Conservation (phyloP, 2,329 filamentous ascomycete genomes). For the Colletotrichum australisinense region DNA sequence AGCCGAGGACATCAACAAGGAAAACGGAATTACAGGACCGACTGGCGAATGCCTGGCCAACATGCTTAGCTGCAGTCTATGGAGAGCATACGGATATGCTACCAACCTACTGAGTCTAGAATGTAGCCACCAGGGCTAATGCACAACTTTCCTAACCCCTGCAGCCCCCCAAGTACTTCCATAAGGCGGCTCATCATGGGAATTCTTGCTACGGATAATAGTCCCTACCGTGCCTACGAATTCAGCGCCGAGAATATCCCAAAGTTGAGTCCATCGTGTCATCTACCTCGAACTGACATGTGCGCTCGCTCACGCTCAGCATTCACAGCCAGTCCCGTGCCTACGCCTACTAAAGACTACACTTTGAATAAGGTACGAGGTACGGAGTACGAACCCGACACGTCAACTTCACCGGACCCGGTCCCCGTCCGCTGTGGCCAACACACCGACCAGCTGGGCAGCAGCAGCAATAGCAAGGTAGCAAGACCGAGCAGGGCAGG, state of each 20-base stretch:
- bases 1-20: constrained; percentile 6
- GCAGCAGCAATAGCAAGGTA: neutral
- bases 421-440: neutral
- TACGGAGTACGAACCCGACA: constrained; percentile 25
- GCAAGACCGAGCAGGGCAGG: neutral
- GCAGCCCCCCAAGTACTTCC: neutral
- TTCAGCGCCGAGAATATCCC: neutral
- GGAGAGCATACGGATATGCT: neutral
- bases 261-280: neutral
- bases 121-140: neutral
- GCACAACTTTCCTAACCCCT: constrained; percentile 1
- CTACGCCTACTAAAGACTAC: neutral
- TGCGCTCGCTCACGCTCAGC: constrained; percentile 12
- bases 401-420: constrained; percentile 5
- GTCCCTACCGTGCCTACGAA: neutral
- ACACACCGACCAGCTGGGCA: neutral
- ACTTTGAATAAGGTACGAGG: constrained; percentile 22
- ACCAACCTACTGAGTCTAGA: neutral
- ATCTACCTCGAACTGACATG: neutral
- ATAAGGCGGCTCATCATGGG: neutral
- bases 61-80: neutral
- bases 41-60: neutral
- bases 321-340: neutral
- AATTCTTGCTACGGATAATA: neutral
- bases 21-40: constrained; percentile 5